Evolutionary conservation across 306 rosid species (phyloP).

Genomic region (Citrullus amarus): DNA sequence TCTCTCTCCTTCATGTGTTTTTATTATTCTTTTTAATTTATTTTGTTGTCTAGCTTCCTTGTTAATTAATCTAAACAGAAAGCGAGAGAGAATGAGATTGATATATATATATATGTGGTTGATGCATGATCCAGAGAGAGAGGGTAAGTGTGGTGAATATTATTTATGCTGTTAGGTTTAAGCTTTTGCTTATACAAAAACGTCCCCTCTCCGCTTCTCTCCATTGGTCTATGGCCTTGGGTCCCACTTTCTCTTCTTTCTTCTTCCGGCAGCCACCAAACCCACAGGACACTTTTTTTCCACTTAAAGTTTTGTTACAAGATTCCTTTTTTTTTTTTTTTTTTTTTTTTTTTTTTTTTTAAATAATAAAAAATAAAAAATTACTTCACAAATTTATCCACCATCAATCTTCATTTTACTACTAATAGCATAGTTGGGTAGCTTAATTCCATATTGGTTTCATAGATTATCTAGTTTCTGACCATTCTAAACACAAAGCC

Average conservation of each 20-base stretch:
- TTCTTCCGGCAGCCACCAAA: slow-evolving; percentile 6
- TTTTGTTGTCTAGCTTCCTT: neutral
- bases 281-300: neutral
- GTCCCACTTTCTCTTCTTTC: neutral
- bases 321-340: neutral
- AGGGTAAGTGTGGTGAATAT: neutral
- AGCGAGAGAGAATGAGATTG: neutral
- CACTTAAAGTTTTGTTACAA: neutral
- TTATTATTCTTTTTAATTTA: neutral
- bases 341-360: neutral
- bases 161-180: neutral
- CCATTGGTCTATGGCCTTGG: neutral
- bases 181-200: neutral
- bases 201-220: neutral
- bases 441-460: neutral
- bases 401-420: neutral
- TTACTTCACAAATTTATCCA: neutral
- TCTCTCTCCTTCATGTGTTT: neutral
- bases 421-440: neutral
- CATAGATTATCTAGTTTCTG: neutral
- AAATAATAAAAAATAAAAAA: no score
- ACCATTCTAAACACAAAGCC: neutral
- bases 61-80: neutral
- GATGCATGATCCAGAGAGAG: neutral
- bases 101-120: neutral